A percentile compares a stretch with the other conserved stretches of the same genome.
phyloP scores from a whole-genome alignment of 345 rosid genomes.

The Moricandia arvensis region DNA sequence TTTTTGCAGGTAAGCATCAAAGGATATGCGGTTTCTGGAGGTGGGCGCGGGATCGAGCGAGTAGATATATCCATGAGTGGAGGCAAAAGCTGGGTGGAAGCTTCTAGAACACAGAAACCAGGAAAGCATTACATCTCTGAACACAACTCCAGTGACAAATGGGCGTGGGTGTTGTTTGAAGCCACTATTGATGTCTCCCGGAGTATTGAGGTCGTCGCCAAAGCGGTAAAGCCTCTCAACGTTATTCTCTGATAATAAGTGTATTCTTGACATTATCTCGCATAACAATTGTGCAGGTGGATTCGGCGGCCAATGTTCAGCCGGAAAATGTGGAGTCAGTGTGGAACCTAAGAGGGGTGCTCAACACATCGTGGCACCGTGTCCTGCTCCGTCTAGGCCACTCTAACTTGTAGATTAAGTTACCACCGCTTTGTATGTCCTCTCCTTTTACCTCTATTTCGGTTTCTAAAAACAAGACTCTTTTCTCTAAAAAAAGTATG shows the following conservation, averaged over 20 bases:
- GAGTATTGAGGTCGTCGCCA: constrained; percentile 58
- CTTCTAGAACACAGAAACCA: constrained; percentile 66
- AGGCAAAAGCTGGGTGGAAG: constrained; percentile 89
- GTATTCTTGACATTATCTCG: neutral
- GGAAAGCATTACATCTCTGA: constrained; percentile 61
- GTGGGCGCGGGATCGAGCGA: constrained; percentile 56
- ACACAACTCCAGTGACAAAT: constrained; percentile 37
- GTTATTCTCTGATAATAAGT: neutral
- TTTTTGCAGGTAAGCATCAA: constrained; percentile 54
- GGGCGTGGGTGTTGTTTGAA: constrained; percentile 53
- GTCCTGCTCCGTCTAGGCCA: constrained; percentile 74
- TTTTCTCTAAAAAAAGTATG: neutral
- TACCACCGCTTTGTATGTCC: neutral
- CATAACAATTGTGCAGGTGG: constrained; percentile 49
- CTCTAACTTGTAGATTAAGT: constrained; percentile 52
- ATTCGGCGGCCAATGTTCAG: constrained; percentile 86
- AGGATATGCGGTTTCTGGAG: constrained; percentile 93
- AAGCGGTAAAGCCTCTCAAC: constrained; percentile 56
- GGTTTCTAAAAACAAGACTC: neutral
- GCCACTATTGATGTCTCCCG: constrained; percentile 57
- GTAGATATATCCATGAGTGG: constrained; percentile 88
- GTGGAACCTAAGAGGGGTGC: constrained; percentile 92
- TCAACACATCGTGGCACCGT: constrained; percentile 91
- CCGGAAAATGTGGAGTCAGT: constrained; percentile 77
- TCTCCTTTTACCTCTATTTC: neutral